Evolutionary conservation across 805 yeast genomes (phyloP), one percentile per base, ranked within the genome.

Genomic region (Saccharomycopsis sp.): DNA sequence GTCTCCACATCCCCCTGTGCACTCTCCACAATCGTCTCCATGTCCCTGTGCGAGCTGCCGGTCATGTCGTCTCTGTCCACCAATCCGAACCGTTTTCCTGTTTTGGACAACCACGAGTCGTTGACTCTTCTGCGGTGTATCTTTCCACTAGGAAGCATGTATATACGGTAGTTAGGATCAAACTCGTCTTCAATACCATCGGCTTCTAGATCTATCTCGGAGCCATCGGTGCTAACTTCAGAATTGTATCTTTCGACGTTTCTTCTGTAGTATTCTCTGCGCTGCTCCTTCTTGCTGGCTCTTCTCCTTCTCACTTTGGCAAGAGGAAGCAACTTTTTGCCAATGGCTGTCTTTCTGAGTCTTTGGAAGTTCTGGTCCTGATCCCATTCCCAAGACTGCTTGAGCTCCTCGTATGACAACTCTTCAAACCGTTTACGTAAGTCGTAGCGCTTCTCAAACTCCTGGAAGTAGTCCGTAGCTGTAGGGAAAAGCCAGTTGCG

Each of bases 401-500:
- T 73, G 69, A 94, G 76, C 62, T 91, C 95, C 24, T 75, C 75
- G 65, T 77, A 85, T 0, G 97, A 85, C 48, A 79, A 85, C 29
- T 79, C 70, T 69, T 94, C 98, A 64, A 94, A 77, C 48, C 79
- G 76, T 62, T 80, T 79, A 64, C 94, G 78, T 65, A 91, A 73
- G 12, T 76, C 80, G 16, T 80, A 71, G 65, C 84, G 87, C 65
- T 82, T 81, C 70, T 94, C 99, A 57, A 88, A 76, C 16, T 81
- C 75, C 64, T 87, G 90, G 73, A 90, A 94, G 16, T 81, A 72
- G 59, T 89, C 97, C 7, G 89, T 83, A 64, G 91, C 97, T 0
- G 80, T 80, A 0, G 95, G 90, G 61, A 72, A 68, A 21, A 88
- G 59, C 67, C 81, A 76, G 24, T 74, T 75, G 62, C 83, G 79